A percentile compares a stretch with the other conserved stretches of the same genome.
phyloP scores from a whole-genome alignment of 441 rosid species.

The Erodium chrysanthum region DNA sequence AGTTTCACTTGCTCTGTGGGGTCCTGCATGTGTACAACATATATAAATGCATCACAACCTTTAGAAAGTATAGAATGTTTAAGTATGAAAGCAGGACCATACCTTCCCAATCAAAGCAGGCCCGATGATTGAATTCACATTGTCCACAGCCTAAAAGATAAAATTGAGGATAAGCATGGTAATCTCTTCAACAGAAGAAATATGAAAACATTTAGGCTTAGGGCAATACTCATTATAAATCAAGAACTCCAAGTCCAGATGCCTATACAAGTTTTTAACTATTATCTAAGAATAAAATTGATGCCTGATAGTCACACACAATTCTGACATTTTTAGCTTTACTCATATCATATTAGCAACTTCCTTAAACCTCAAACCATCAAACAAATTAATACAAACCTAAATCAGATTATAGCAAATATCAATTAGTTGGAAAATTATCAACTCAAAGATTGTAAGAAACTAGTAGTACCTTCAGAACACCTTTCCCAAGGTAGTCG shows the following conservation, averaged over 20 bases:
- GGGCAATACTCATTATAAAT: not conserved
- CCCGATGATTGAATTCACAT: conserved; percentile 72
- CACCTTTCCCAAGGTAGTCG: conserved; percentile 45
- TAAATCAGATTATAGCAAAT: not conserved
- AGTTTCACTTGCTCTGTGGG: conserved; percentile 30
- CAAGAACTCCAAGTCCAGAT: not conserved
- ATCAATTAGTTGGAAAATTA: not conserved
- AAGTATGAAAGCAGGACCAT: not conserved
- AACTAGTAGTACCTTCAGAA: conserved; percentile 27
- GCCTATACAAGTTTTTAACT: not conserved
- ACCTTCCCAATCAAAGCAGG: conserved; percentile 96
- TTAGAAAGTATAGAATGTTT: not conserved
- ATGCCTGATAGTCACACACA: not conserved
- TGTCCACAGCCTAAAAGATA: conserved; percentile 59
- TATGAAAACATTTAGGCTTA: not conserved
- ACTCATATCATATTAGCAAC: not conserved
- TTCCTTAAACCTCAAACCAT: no score
- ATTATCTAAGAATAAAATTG: not conserved
- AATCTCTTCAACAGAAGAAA: not conserved
- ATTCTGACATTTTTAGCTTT: not conserved
- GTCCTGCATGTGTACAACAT: conserved; percentile 18
- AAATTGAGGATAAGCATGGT: not conserved
- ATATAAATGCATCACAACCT: not conserved
- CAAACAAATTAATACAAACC: not conserved
- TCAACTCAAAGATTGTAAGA: not conserved